These are phyloP conservation scores for Leccinum incarnatum DNA, from an alignment of 768 basidiomycete species.

Conservation along the genomic window DNA sequence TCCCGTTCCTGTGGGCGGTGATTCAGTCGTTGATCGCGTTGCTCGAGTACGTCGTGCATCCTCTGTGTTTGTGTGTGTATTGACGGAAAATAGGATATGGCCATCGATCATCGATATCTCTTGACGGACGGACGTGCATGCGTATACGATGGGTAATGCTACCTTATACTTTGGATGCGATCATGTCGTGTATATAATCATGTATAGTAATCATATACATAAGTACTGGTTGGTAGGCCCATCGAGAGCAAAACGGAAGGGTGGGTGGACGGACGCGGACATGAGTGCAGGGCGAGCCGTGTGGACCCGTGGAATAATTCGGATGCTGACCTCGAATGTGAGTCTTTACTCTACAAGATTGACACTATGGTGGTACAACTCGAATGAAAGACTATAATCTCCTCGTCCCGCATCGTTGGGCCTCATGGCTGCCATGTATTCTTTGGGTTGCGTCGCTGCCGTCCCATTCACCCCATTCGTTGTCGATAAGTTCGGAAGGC, in stretches of 20 bases:
- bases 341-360: not conserved
- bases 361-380: not conserved
- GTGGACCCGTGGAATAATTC: no score
- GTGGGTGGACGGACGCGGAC: no score
- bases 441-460: not conserved
- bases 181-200: not conserved
- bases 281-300: no score
- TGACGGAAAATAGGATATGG: constrained; percentile 36
- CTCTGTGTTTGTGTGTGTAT: not conserved
- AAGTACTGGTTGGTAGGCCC: no score
- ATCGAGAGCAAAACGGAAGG: no score
- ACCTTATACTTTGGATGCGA: not conserved
- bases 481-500: not conserved
- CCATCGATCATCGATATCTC: constrained; percentile 43
- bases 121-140: constrained; percentile 7
- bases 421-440: not conserved
- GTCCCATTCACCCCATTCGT: not conserved
- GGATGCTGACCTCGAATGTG: not conserved
- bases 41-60: constrained; percentile 32
- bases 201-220: no score
- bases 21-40: constrained; percentile 40
- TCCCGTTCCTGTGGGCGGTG: constrained; percentile 42
- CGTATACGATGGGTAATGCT: not conserved
- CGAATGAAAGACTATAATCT: not conserved
- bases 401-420: not conserved